Evolutionary conservation across 163 green algal genomes (phyloP).

Genomic region (Chlamydomonas reinhardtii): DNA sequence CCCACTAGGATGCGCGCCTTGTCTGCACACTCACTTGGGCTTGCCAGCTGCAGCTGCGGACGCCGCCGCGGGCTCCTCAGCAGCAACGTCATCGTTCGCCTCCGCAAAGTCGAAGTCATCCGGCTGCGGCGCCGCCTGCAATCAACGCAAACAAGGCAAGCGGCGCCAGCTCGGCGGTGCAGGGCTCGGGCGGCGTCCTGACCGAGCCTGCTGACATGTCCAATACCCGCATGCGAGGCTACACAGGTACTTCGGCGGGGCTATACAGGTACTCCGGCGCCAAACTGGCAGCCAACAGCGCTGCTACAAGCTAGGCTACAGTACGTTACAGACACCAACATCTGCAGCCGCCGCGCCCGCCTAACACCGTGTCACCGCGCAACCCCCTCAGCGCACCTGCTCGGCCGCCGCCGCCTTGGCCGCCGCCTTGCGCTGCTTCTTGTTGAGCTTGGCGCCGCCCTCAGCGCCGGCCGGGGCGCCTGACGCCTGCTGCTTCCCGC

Average conservation of each 20-base stretch:
- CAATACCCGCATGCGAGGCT: too few relatives aligned
- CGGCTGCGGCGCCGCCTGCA: background rate
- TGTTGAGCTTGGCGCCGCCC: constrained; percentile 4
- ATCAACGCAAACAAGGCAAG: too few relatives aligned
- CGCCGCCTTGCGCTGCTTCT: constrained; percentile 3
- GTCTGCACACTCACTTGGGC: background rate
- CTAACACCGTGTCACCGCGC: too few relatives aligned
- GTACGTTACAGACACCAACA: too few relatives aligned
- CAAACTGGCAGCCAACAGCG: too few relatives aligned
- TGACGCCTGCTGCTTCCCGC: background rate
- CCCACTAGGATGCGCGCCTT: background rate
- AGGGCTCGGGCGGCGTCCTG: too few relatives aligned
- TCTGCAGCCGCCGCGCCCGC: too few relatives aligned
- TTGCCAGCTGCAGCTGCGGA: background rate
- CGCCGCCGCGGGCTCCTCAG: background rate
- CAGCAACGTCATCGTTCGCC: background rate
- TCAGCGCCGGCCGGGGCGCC: background rate
- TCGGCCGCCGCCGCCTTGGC: background rate
- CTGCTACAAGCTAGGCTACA: too few relatives aligned
- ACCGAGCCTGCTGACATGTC: too few relatives aligned
- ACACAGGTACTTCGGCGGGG: too few relatives aligned
- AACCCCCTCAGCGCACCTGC: background rate
- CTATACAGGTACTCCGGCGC: too few relatives aligned
- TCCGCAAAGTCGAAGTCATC: constrained; percentile 35
- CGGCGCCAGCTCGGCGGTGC: too few relatives aligned